These are phyloP conservation scores for Pythium folliculosum DNA, from an alignment of 352 stramenopile genomes.

Conservation along the genomic window DNA sequence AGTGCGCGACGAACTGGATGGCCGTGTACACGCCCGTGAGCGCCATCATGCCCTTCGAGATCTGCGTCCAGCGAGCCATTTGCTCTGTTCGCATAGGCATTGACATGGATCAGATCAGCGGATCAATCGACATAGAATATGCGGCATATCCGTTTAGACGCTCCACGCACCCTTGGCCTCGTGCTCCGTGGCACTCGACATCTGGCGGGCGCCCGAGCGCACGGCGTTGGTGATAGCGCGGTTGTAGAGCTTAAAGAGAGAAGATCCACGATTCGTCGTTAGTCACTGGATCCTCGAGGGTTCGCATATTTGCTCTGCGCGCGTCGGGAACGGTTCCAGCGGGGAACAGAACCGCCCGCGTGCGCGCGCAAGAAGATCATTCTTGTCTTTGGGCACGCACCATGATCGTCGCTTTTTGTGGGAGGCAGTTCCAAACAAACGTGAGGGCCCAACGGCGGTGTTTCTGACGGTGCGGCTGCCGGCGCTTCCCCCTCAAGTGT, in stretches of 20 bases:
- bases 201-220: slow-evolving; percentile 61
- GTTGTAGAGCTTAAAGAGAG: slow-evolving; percentile 25
- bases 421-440: slow-evolving; percentile 35
- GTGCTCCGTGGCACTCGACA: slow-evolving; percentile 79
- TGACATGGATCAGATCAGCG: slow-evolving; percentile 3
- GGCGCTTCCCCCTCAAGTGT: slow-evolving; percentile 11
- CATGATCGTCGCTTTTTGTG: slow-evolving; percentile 31
- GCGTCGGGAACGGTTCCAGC: neutral
- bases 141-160: neutral
- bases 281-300: neutral
- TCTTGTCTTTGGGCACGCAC: slow-evolving; percentile 12
- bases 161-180: slow-evolving; percentile 68
- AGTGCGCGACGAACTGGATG: slow-evolving; percentile 53
- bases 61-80: slow-evolving; percentile 84
- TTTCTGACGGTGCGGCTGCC: slow-evolving; percentile 24
- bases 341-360: neutral
- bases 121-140: neutral
- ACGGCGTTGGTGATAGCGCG: slow-evolving; percentile 53
- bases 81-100: slow-evolving; percentile 46
- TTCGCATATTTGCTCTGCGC: too few relatives aligned
- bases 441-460: slow-evolving; percentile 18
- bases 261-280: neutral
- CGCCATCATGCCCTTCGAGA: slow-evolving; percentile 85
- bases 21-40: slow-evolving; percentile 59
- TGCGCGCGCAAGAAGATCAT: neutral